A percentile compares a stretch with the other conserved stretches of the same genome.
phyloP scores from a whole-genome alignment of 2,329 filamentous ascomycete genomes.

The Nemania bipapillata region DNA sequence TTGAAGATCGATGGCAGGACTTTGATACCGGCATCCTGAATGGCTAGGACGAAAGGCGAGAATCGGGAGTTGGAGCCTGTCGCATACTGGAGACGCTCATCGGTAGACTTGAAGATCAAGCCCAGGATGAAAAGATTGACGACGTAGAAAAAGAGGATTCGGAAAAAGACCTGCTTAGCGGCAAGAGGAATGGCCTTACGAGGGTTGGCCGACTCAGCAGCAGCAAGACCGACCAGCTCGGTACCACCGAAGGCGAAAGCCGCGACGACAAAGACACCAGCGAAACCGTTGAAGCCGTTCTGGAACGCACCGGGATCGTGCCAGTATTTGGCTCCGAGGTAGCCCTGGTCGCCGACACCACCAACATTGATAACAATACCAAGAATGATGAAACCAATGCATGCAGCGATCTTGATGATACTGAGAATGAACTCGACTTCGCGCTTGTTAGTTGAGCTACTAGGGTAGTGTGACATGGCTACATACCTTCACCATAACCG shows the following conservation, averaged over 20 bases:
- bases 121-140: constrained; percentile 63
- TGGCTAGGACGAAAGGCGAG: constrained; percentile 64
- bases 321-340: constrained; percentile 72
- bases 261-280: constrained; percentile 63
- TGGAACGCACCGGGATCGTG: constrained; percentile 65
- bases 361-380: constrained; percentile 69
- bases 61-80: constrained; percentile 57
- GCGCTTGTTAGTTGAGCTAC: constrained; percentile 29
- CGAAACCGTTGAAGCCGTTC: constrained; percentile 63
- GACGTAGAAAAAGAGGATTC: constrained; percentile 64
- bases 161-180: constrained; percentile 66
- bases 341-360: constrained; percentile 65
- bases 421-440: constrained; percentile 68
- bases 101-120: constrained; percentile 59
- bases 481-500: constrained; percentile 64
- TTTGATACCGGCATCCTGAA: constrained; percentile 61
- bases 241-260: constrained; percentile 65
- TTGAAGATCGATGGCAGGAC: constrained; percentile 65
- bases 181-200: constrained; percentile 61
- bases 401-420: constrained; percentile 67
- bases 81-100: constrained; percentile 55
- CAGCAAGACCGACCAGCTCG: constrained; percentile 64
- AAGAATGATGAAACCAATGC: constrained; percentile 72
- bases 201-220: constrained; percentile 63
- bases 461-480: constrained; percentile 29